Evolutionary conservation across 352 stramenopile species (phyloP), one percentile per base, ranked within the genome.

Genomic region (Globisporangium takayamanum): DNA sequence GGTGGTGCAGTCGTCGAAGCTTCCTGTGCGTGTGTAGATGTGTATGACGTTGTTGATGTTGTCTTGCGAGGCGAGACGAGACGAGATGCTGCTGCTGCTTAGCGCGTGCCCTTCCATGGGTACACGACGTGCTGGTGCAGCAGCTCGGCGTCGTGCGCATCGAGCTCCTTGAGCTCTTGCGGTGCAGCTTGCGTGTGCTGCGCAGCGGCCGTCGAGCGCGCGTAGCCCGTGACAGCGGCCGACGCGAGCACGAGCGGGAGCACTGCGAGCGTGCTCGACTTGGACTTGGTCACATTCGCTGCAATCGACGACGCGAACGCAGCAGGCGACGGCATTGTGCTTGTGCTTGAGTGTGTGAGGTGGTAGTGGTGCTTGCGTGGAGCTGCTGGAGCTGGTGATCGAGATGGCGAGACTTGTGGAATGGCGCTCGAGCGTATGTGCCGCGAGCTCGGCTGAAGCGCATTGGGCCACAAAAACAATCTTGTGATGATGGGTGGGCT

Each of bases 21-120:
- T 16, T 53, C 44, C 15, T 45, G 3, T 60, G 18, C 26, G n/a
- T 33, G 16, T 53, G 45, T 28, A 22, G 30, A 36, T 8, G 30
- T 36, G 5, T 0, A 36, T 5, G 30, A 36, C 30, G 30, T 8
- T 36, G 30, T 8, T 36, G 30, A 0, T 36, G 30, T 0, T 22
- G 22, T 22, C 22, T 22, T 22, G 22, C 22, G 22, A 22, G 8
- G 30, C 30, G 8, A 36, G 5, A 8, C 30, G 30, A 36, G 30
- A 36, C 30, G 30, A 36, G 30, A 36, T 36, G 30, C 8, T 36
- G 28, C 39, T 59, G 20, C 15, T 26, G n/a, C 46, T 72, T 73
- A 89, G 46, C 79, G 75, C 55, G 79, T 80, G 20, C 79, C 79
- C 65, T 89, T 89, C 79, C 79, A 89, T 33, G 79, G 64, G 22